Evolutionary conservation across 345 rosid genomes (phyloP), one percentile per base, ranked within the genome.

Genomic region (Tarenaya hassleriana): DNA sequence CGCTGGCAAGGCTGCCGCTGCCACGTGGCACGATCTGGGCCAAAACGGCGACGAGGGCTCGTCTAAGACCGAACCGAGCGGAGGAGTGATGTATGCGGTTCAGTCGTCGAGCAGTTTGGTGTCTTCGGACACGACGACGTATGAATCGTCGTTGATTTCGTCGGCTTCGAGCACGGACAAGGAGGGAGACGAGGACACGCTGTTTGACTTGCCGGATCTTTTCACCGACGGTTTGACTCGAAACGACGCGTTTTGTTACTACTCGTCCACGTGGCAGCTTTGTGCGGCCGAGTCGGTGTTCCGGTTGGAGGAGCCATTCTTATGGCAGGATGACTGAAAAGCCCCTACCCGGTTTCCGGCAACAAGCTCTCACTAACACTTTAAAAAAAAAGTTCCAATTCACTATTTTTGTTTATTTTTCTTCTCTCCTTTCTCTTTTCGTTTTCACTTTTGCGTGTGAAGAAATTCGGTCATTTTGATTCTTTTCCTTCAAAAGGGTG

Each of bases 191-290:
- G 86, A 77, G 1, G 86, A 78, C 9, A 50, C 77, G 52, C 53
- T 89, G 73, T 89, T 89, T 63, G 97, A 86, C 70, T 75, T 89
- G 29, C 97, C 97, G 15, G 97, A 89, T 73, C 82, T 89, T 50
- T 62, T 67, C 62, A 56, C 50, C n/a, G 67, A 73, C 31, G 73
- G 54, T 11, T 50, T 60, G 52, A 61, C 65, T 37, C 72, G 58
- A 42, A 62, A 57, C 41, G 74, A 71, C 12, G 83, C 73, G 7
- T 77, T 73, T 52, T 47, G 73, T 19, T 73, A 59, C 45, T 69
- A 73, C 47, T 66, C 84, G 16, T 60, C 77, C 3, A 49, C 86
- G 31, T 85, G 96, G 96, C 96, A 77, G 68, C 52, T 76, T 3
- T 73, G 79, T 59, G 79, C 76, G 14, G 73, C 69, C 9, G 94